Evolutionary conservation across 1,284 basidiomycete species (phyloP).

Genomic region (Cerrena zonata): DNA sequence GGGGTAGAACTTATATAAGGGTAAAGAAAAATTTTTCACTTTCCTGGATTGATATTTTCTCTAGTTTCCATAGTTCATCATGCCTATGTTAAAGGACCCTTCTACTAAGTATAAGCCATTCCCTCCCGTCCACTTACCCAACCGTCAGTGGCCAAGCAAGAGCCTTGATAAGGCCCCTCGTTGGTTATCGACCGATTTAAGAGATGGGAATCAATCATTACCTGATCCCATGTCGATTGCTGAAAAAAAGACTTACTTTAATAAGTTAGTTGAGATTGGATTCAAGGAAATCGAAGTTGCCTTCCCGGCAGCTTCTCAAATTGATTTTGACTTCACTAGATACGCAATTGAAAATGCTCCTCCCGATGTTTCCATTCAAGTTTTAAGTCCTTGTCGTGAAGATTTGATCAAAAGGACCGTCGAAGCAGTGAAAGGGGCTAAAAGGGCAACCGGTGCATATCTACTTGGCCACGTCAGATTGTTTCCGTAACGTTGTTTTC

Average conservation of each 20-base stretch:
- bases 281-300: slow-evolving; percentile 97
- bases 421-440: slow-evolving; percentile 84
- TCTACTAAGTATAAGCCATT: slow-evolving; percentile 86
- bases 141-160: slow-evolving; percentile 91
- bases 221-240: slow-evolving; percentile 94
- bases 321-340: slow-evolving; percentile 91
- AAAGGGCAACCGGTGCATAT: slow-evolving; percentile 95
- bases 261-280: slow-evolving; percentile 83
- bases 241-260: slow-evolving; percentile 90
- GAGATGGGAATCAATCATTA: slow-evolving; percentile 96
- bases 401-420: slow-evolving; percentile 92
- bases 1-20: too few species aligned
- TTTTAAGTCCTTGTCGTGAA: slow-evolving; percentile 89
- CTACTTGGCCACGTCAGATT: slow-evolving; percentile 96
- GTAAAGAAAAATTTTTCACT: too few species aligned
- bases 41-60: too few species aligned
- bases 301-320: slow-evolving; percentile 94
- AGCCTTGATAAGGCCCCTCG: slow-evolving; percentile 79
- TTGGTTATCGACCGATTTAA: slow-evolving; percentile 95
- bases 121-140: slow-evolving; percentile 71
- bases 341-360: slow-evolving; percentile 86
- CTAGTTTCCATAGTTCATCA: slow-evolving; percentile 8
- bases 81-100: slow-evolving; percentile 57
- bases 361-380: slow-evolving; percentile 96
- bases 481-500: slow-evolving; percentile 95